phyloP scores from a whole-genome alignment of 2,329 filamentous ascomycete genomes.

The Monosporascus sp. region DNA sequence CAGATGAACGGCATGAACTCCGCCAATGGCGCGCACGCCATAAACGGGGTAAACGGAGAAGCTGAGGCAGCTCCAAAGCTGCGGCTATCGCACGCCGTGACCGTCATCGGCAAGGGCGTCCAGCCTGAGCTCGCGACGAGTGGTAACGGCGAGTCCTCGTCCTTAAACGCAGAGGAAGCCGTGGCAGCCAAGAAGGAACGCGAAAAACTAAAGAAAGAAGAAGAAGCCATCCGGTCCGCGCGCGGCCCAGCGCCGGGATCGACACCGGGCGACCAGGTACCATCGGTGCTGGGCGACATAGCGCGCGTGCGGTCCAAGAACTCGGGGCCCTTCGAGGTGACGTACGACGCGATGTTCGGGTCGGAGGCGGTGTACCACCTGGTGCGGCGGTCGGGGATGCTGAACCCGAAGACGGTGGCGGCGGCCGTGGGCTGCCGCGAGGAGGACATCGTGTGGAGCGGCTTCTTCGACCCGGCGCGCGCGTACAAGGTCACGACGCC shows the following conservation, averaged over 20 bases:
- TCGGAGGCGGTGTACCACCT: slow-evolving; percentile 26
- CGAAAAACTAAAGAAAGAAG: background rate
- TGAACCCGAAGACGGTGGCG: slow-evolving; percentile 30
- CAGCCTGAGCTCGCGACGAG: background rate
- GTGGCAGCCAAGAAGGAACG: background rate
- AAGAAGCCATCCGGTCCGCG: slow-evolving; percentile 2
- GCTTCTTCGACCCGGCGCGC: slow-evolving; percentile 39
- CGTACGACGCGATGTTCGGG: slow-evolving; percentile 46
- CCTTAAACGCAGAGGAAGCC: background rate
- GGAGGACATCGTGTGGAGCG: slow-evolving; percentile 31
- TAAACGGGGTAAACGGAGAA: slow-evolving; percentile 4
- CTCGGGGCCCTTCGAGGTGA: slow-evolving; percentile 46
- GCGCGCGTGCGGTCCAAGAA: slow-evolving; percentile 45
- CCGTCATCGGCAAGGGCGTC: slow-evolving; percentile 7
- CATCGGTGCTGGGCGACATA: slow-evolving; percentile 24
- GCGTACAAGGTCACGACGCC: slow-evolving; percentile 43
- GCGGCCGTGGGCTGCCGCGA: slow-evolving; percentile 21
- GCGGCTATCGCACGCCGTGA: slow-evolving; percentile 11
- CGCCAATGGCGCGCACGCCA: background rate
- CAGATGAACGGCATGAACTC: background rate
- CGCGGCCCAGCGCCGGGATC: background rate
- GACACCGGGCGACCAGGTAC: background rate
- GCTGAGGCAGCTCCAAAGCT: slow-evolving; percentile 1
- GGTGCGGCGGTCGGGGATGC: slow-evolving; percentile 30
- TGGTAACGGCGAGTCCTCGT: too few relatives aligned